Evolutionary conservation across 768 basidiomycete species (phyloP).

Genomic region (Leccinum arenicola): DNA sequence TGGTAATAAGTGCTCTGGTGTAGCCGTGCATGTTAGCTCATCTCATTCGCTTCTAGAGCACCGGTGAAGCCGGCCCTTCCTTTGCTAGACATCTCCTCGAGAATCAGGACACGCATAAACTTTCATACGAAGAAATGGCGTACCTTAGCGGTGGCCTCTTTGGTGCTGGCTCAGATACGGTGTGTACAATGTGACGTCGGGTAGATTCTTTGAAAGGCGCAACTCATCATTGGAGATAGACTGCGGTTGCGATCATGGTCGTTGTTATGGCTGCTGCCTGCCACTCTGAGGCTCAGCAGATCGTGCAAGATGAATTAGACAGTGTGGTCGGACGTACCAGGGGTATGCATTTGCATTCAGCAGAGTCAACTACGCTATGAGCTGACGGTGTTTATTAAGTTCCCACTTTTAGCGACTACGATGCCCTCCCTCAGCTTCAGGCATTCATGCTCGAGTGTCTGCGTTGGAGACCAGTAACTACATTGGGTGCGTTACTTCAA

Average conservation of each 20-base stretch:
- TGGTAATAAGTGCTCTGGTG: conserved; percentile 32
- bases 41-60: conserved; percentile 9
- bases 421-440: conserved; percentile 35
- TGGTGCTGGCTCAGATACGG: conserved; percentile 64
- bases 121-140: conserved; percentile 55
- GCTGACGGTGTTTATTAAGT: conserved; percentile 21
- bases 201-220: neutral
- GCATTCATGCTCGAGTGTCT: conserved; percentile 42
- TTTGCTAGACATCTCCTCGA: conserved; percentile 61
- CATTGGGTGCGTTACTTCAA: conserved; percentile 22
- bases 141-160: conserved; percentile 66
- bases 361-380: neutral
- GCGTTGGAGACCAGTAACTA: conserved; percentile 41
- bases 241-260: conserved; percentile 56
- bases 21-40: neutral
- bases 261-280: conserved; percentile 56
- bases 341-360: conserved; percentile 9
- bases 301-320: conserved; percentile 56
- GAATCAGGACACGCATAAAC: conserved; percentile 49
- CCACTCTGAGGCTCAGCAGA: conserved; percentile 49
- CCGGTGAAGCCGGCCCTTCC: conserved; percentile 32
- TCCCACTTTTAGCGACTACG: conserved; percentile 40
- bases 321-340: conserved; percentile 45
- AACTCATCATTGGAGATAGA: conserved; percentile 25
- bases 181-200: conserved; percentile 15